Evolutionary conservation across 352 stramenopile species (phyloP), one percentile per base, ranked within the genome.

Genomic region (Globisporangium paroecandrum): DNA sequence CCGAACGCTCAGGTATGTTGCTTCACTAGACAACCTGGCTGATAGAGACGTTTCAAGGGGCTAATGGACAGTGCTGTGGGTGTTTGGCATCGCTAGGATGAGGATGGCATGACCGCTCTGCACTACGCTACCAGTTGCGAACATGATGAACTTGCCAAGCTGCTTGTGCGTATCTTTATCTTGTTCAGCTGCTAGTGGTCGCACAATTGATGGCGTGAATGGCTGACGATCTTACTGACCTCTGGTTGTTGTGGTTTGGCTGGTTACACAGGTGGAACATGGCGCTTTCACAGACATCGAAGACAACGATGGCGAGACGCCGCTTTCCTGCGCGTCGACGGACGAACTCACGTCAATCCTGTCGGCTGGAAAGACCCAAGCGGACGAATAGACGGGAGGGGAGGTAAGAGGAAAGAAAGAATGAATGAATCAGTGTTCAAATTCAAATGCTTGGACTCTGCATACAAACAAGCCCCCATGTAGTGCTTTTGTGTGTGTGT

Each of bases 121-220:
- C 85, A 93, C 58, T 93, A 93, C 62, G 85, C 85, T 22, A 81
- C 87, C 7, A 89, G 74, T 65, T 91, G 85, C 67, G 85, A 91
- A 49, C 72, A 90, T 66, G 77, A 91, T 22, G 78, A 77, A n/a
- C 78, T 93, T 66, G 79, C 77, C 1, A 71, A 85, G 59, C 58
- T 93, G 22, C 75, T 93, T 61, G 79, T 91, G 75, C 56, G 72
- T 66, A 64, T 36, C 24, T n/a, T 5, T 55, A n/a, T 59, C 29
- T 7, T 47, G 5, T 29, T 60, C 32, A 20, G 13, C 10, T 36
- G 7, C 15, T 12, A 20, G 4, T 58, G 41, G 1, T 9, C 25
- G 13, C 12, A n/a, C 5, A 20, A 15, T 25, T 43, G 58, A 34
- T 47, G 10, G n/a, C 4, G 41, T 62, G 56, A 55, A 10, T 32